Evolutionary conservation across 768 basidiomycete species (phyloP).

Genomic region (Gymnopilus junonius): DNA sequence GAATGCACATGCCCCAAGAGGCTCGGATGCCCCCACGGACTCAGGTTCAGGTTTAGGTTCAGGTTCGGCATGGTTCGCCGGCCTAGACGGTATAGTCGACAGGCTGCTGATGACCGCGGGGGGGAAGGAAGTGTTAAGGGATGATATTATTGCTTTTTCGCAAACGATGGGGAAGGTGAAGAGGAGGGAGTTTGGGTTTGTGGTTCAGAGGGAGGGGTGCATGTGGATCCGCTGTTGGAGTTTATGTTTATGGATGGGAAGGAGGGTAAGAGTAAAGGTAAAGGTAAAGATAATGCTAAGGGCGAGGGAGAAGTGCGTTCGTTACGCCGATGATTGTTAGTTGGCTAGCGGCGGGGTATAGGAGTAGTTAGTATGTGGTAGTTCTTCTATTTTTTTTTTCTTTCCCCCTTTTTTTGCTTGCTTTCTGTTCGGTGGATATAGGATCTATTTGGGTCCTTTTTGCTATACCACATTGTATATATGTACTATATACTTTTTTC

Average conservation of each 20-base stretch:
- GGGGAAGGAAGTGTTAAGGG: slow-evolving; percentile 24
- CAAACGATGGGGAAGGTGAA: slow-evolving; percentile 7
- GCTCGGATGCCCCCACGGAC: too few species aligned
- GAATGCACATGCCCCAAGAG: too few species aligned
- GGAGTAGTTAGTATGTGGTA: not conserved
- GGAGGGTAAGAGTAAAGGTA: not conserved
- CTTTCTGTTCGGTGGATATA: too few species aligned
- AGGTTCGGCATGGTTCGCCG: slow-evolving; percentile 26
- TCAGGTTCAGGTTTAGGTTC: slow-evolving; percentile 6
- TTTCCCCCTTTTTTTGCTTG: too few species aligned
- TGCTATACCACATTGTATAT: too few species aligned
- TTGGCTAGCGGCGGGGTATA: not conserved
- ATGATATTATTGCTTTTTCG: slow-evolving; percentile 25
- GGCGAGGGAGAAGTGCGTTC: not conserved
- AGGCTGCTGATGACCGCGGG: slow-evolving; percentile 30
- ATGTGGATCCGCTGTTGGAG: slow-evolving; percentile 17
- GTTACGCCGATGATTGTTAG: not conserved
- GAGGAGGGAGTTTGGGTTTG: slow-evolving; percentile 11
- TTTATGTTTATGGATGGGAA: slow-evolving; percentile 6
- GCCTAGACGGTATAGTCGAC: slow-evolving; percentile 25
- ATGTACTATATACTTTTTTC: too few species aligned
- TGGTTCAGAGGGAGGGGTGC: slow-evolving; percentile 17
- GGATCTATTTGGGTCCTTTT: too few species aligned
- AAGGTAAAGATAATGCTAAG: not conserved
- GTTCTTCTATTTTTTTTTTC: not conserved